phyloP scores from a whole-genome alignment of 306 rosid genomes.

The Begonia masoniana region DNA sequence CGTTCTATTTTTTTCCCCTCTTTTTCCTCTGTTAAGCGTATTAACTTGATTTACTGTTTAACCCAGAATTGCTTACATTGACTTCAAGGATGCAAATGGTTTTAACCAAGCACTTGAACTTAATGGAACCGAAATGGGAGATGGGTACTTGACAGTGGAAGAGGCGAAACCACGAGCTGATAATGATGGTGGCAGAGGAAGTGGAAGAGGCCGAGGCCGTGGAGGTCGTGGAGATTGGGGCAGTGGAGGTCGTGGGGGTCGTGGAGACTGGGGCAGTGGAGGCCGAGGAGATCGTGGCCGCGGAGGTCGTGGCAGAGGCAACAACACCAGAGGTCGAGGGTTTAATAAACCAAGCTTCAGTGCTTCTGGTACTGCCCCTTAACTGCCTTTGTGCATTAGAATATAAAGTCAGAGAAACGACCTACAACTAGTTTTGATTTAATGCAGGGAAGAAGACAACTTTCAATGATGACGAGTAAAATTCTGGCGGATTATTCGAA shows the following conservation, averaged over 20 bases:
- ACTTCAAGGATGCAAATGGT: conserved; percentile 30
- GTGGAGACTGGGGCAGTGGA: conserved; percentile 11
- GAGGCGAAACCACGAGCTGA: conserved; percentile 69
- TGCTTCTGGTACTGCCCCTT: conserved; percentile 23
- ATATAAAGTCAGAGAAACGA: no score
- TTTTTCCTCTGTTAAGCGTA: no score
- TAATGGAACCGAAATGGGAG: conserved; percentile 35
- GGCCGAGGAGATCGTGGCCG: conserved; percentile 15
- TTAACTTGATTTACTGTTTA: neutral
- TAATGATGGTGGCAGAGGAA: conserved; percentile 18
- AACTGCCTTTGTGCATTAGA: no score
- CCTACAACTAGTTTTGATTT: neutral
- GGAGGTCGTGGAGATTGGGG: conserved; percentile 9
- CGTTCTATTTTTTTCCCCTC: neutral
- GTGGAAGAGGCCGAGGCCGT: conserved; percentile 15
- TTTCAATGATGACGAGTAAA: conserved; percentile 17
- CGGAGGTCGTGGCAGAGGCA: conserved; percentile 15
- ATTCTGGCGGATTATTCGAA: neutral
- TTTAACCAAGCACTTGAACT: conserved; percentile 47
- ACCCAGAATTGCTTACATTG: conserved; percentile 68
- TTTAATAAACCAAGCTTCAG: conserved; percentile 23
- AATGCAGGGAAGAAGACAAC: conserved; percentile 37
- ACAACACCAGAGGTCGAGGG: conserved; percentile 34
- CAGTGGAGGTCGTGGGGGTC: conserved; percentile 10
- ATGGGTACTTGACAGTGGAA: conserved; percentile 31